Conservation (phyloP, 345 rosid species). For the Laguncularia racemosa region DNA sequence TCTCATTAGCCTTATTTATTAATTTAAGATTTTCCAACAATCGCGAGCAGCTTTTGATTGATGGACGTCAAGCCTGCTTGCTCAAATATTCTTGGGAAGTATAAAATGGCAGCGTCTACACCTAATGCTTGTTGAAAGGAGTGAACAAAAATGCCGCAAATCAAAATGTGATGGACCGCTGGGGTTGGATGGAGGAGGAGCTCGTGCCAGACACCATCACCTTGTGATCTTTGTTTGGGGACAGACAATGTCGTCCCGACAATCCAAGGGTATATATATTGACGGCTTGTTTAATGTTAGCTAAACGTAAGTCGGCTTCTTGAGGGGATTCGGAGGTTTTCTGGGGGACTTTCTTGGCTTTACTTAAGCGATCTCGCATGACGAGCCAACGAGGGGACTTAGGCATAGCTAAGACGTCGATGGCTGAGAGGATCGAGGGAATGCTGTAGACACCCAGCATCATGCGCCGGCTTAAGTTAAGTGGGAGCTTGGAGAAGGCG, state of each 20-base stretch:
- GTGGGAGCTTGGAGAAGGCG: too few species aligned
- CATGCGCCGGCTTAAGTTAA: too few species aligned
- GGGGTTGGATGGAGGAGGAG: conserved; percentile 56
- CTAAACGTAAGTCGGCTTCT: conserved; percentile 36
- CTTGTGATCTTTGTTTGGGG: conserved; percentile 20
- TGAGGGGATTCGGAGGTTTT: too few species aligned
- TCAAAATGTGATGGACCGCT: conserved; percentile 54
- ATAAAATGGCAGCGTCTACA: conserved; percentile 73
- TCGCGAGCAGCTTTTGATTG: conserved; percentile 60
- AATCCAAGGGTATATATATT: conserved; percentile 67
- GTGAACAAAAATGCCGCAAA: conserved; percentile 64
- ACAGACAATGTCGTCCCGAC: conserved; percentile 71
- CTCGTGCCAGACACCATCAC: conserved; percentile 69
- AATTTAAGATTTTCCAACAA: too few species aligned
- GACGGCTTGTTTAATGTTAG: conserved; percentile 74
- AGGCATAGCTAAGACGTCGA: too few species aligned
- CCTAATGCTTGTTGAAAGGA: conserved; percentile 81
- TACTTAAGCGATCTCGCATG: too few species aligned
- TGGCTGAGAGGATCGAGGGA: too few species aligned
- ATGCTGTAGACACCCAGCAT: too few species aligned
- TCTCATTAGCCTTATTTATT: too few species aligned
- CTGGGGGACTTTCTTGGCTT: too few species aligned
- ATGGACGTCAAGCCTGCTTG: conserved; percentile 57
- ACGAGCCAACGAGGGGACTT: too few species aligned
- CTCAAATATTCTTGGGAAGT: conserved; percentile 67